Evolutionary conservation across 129 eudicot genomes (phyloP).

Genomic region (Pulicaria dysenterica): DNA sequence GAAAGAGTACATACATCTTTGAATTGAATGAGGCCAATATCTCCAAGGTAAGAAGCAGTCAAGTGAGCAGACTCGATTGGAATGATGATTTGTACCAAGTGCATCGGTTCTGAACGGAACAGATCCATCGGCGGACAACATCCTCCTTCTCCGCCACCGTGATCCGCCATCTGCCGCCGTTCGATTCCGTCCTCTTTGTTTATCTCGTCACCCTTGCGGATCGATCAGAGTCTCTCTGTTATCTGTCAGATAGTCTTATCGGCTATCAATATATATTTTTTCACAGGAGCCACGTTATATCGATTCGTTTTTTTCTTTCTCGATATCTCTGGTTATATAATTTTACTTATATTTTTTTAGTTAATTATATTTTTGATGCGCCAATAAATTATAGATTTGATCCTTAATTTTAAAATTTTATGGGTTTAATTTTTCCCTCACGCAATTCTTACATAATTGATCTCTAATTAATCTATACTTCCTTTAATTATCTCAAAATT

Average conservation of each 20-base stretch:
- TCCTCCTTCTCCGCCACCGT: slow-evolving; percentile 51
- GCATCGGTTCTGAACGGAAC: slow-evolving; percentile 91
- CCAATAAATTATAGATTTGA: too few relatives aligned
- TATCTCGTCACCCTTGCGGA: slow-evolving; percentile 15
- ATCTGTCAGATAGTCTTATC: slow-evolving; percentile 30
- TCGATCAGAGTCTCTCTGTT: slow-evolving; percentile 17
- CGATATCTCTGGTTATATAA: neutral
- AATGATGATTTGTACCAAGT: slow-evolving; percentile 80
- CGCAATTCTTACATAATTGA: too few relatives aligned
- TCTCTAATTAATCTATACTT: too few relatives aligned
- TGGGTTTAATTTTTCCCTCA: too few relatives aligned
- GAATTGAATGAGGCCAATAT: slow-evolving; percentile 75
- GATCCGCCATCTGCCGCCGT: slow-evolving; percentile 46
- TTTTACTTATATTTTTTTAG: neutral
- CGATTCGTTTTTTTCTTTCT: slow-evolving; percentile 6
- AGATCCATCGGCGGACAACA: slow-evolving; percentile 93
- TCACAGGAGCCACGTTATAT: slow-evolving; percentile 24
- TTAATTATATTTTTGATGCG: neutral
- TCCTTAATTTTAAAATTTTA: too few relatives aligned
- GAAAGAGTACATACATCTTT: slow-evolving; percentile 58
- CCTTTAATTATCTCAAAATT: too few relatives aligned
- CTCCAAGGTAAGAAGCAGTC: slow-evolving; percentile 81
- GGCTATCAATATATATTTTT: neutral
- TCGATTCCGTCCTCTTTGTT: slow-evolving; percentile 16
- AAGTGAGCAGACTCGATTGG: slow-evolving; percentile 86